Evolutionary conservation across 768 basidiomycete genomes (phyloP).

Genomic region (Podaxis sp.): DNA sequence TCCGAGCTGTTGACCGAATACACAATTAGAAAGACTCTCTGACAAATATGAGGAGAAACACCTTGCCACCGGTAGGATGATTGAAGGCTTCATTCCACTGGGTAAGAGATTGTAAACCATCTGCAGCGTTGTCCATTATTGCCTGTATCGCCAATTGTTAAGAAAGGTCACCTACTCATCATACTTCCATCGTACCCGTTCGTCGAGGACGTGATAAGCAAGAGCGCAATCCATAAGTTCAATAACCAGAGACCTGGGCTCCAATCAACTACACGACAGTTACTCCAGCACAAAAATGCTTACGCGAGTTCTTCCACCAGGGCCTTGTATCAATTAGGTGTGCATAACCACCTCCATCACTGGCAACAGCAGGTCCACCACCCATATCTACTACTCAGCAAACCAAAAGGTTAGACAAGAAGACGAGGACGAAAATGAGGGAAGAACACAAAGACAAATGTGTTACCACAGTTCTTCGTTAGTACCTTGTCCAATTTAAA

Average conservation of each 20-base stretch:
- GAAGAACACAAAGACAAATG: not conserved
- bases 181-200: constrained; percentile 63
- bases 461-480: not conserved
- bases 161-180: constrained; percentile 42
- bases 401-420: not conserved
- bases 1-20: constrained; percentile 34
- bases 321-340: constrained; percentile 50
- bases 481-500: not conserved
- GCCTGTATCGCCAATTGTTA: not conserved
- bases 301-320: constrained; percentile 63
- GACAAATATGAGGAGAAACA: constrained; percentile 7
- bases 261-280: not conserved
- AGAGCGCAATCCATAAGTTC: constrained; percentile 55
- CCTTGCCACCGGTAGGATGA: constrained; percentile 44
- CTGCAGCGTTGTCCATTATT: constrained; percentile 12
- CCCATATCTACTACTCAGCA: constrained; percentile 35
- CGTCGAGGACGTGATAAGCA: constrained; percentile 64
- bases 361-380: constrained; percentile 39
- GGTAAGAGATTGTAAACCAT: constrained; percentile 57
- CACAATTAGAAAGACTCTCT: not conserved
- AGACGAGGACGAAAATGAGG: not conserved
- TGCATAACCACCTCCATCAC: constrained; percentile 31
- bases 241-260: constrained; percentile 43
- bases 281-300: constrained; percentile 7
- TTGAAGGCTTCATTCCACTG: constrained; percentile 59